Evolutionary conservation across 495 filamentous ascomycete species (phyloP), one percentile per base, ranked within the genome.

Genomic region (Amphirosellinia nigrospora): DNA sequence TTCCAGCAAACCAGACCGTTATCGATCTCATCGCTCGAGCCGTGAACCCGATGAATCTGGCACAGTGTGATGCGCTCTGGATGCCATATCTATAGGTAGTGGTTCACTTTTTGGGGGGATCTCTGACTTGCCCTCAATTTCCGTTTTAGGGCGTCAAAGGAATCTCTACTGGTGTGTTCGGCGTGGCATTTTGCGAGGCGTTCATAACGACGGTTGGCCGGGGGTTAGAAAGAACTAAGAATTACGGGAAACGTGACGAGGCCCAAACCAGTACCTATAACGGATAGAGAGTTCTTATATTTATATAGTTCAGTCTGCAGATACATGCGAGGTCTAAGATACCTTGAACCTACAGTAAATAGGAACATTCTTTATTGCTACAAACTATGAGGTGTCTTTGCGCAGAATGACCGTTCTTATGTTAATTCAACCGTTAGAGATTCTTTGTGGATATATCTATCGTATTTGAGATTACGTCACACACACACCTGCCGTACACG

Each of bases 1-100:
- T 98, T 73, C 96, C 96, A 39, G 96, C 94, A 48, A 97, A 96
- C 77, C 96, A 99, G 84, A 98, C 93, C 32, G 92, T 97, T 39
- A 93, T 98, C 72, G 96, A 99, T 82, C 78, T 94, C 73, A 91
- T 99, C 67, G 89, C 90, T 16, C 88, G 87, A 81, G 92, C 94
- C 13, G 92, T 94, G 26, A 94, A 97, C 79, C 95, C 95, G 23
- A 87, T 90, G 84, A 90, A 93, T 78, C 78, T 99, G 79, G 89
- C 91, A 28, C 84, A 89, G 75, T 91, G 90, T 68, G 96, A 99
- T 85, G 89, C 94, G 71, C 85, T 98, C 72, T 99, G 96, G 94
- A 98, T 98, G 96, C 91, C 92, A 15, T 99, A 97, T 83, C 81
- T 98, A 70, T 99, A 87, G 39, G 41, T 39, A 19, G 11, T 41